Conservation (phyloP, 2,329 filamentous ascomycete genomes). For the Pleoardoris graminearum region DNA sequence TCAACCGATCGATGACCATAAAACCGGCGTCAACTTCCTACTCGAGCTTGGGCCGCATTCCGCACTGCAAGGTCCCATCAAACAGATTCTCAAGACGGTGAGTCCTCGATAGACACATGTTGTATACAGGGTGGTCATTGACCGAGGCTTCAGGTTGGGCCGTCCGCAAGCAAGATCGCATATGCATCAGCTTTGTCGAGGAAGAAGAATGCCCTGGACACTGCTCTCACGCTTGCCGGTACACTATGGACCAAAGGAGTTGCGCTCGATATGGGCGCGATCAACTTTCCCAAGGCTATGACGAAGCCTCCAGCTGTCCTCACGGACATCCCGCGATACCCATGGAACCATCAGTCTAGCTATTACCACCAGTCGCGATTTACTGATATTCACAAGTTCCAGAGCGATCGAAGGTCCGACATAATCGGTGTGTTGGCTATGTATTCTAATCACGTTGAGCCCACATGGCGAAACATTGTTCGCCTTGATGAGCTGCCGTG, state of each 20-base stretch:
- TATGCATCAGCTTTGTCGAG: constrained; percentile 31
- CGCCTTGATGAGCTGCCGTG: constrained; percentile 49
- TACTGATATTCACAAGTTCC: constrained; percentile 19
- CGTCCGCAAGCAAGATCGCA: constrained; percentile 19
- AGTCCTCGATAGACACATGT: neutral
- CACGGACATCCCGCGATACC: constrained; percentile 35
- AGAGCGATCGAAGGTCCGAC: constrained; percentile 26
- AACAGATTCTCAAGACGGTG: constrained; percentile 22
- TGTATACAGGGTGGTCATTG: neutral
- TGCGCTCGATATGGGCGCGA: constrained; percentile 23
- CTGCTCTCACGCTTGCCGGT: constrained; percentile 23
- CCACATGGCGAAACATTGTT: constrained; percentile 53
- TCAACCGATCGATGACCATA: constrained; percentile 13
- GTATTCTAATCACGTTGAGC: constrained; percentile 24
- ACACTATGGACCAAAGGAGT: constrained; percentile 15
- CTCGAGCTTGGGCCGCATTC: constrained; percentile 32
- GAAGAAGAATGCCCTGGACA: constrained; percentile 24
- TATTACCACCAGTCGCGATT: constrained; percentile 29
- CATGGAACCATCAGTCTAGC: constrained; percentile 37
- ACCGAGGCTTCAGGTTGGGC: constrained; percentile 7
- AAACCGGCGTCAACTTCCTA: constrained; percentile 21
- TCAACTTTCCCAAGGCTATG: constrained; percentile 28
- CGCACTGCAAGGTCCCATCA: constrained; percentile 29
- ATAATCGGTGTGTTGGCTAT: constrained; percentile 18
- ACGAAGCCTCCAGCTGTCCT: constrained; percentile 25